Evolutionary conservation across 2,329 filamentous ascomycete species (phyloP).

Genomic region (Pleoardoris graminearum): DNA sequence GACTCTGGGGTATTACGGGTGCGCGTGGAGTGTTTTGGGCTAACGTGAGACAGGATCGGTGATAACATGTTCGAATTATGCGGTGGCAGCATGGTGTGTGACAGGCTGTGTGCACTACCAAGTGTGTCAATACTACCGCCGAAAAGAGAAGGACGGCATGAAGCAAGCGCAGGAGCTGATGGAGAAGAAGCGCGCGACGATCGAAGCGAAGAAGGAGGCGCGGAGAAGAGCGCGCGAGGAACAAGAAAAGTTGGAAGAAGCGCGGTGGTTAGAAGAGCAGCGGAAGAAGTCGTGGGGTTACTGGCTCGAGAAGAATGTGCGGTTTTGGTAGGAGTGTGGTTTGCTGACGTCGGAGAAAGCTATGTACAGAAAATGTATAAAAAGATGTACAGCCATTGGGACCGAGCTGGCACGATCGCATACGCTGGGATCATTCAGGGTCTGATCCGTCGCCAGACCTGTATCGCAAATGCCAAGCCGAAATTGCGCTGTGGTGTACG

Average conservation of each 20-base stretch:
- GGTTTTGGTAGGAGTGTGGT: constrained; percentile 35
- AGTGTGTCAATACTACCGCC: constrained; percentile 76
- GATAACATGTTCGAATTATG: constrained; percentile 78
- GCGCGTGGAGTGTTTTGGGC: constrained; percentile 2
- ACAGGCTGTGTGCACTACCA: constrained; percentile 76
- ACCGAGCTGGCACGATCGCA: background rate
- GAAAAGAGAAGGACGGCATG: constrained; percentile 80
- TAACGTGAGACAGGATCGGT: constrained; percentile 56
- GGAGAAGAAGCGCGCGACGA: constrained; percentile 65
- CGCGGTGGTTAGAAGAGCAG: constrained; percentile 37
- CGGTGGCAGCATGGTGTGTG: constrained; percentile 74
- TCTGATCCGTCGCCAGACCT: background rate
- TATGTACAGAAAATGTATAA: constrained; percentile 21
- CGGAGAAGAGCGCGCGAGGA: constrained; percentile 50
- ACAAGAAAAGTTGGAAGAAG: constrained; percentile 40
- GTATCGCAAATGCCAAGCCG: background rate
- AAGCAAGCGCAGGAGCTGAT: constrained; percentile 82
- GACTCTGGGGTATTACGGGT: too few species aligned
- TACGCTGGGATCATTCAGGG: background rate
- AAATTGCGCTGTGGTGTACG: background rate
- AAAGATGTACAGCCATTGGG: constrained; percentile 13
- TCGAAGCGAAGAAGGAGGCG: constrained; percentile 52
- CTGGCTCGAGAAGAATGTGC: constrained; percentile 43
- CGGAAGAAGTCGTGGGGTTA: constrained; percentile 41
- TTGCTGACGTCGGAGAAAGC: background rate